Conservation (phyloP, 306 rosid genomes). For the Vicia villosa region DNA sequence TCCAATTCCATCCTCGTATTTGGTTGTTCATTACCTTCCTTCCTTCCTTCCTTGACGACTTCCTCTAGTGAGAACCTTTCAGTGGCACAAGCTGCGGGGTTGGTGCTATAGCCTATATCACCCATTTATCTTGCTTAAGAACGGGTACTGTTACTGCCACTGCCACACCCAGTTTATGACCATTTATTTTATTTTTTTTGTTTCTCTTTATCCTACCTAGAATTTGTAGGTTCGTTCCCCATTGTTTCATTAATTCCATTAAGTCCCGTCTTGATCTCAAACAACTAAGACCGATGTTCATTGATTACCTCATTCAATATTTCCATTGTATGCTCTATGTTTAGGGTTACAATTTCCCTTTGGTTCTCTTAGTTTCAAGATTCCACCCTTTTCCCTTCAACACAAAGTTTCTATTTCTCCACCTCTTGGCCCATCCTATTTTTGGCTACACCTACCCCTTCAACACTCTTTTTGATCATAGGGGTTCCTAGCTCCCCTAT, state of each 20-base stretch:
- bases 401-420: background rate
- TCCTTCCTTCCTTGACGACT: background rate
- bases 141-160: background rate
- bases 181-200: background rate
- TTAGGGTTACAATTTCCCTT: background rate
- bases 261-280: background rate
- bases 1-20: background rate
- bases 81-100: background rate
- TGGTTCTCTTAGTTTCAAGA: background rate
- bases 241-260: background rate
- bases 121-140: background rate
- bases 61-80: background rate
- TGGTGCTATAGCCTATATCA: background rate
- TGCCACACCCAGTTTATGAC: background rate
- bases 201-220: background rate
- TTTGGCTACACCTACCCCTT: background rate
- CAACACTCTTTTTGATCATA: background rate
- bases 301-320: background rate
- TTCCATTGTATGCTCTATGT: background rate
- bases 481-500: background rate
- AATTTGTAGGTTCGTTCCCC: background rate
- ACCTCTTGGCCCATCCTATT: background rate
- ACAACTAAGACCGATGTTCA: background rate
- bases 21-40: too few relatives aligned
- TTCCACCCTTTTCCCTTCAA: background rate